Base-by-base conservation (phyloP, 352 stramenopile species). In the Pythium dissotocum region DNA sequence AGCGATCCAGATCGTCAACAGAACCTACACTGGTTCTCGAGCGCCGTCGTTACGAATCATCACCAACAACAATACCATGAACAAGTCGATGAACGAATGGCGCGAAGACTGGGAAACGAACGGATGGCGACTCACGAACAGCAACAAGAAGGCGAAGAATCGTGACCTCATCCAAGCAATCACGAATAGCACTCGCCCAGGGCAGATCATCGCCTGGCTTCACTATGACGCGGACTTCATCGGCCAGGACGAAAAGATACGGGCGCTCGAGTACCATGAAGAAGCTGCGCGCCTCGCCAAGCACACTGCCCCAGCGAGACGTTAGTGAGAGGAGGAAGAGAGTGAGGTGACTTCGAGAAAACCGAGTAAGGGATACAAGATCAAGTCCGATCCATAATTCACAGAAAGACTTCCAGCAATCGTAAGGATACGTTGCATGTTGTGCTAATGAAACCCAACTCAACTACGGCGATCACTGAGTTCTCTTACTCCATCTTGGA, bases 61-160 rank as follows among this genome's bases (percentile, higher is more conserved):
- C 36, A 53, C 36, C 24, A 62, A 62, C 26, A 61, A 51, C 35
- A 30, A 63, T 1, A 28, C 18, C 14, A 54, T 63, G 57, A 55
- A 42, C 28, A 55, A 18, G 24, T 16, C 18, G 1, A 63, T 63
- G 57, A 42, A 30, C 28, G 35, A 8, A 14, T 16, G 12, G 9
- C 54, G 40, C 16, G 4, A 55, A 16, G 35, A 32, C 24, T 63
- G 57, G 57, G 28, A 1, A 4, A 6, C 0, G 5, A 63, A 55
- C 28, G 14, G 14, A 32, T 38, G 57, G 57, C 24, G 42, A 13
- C 57, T 38, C 24, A 42, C 12, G 13, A 6, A 30, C 57, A 62
- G 14, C 14, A 26, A 30, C 9, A 36, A 26, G 10, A 4, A 1
- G 4, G 40, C 55, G 1, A 30, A 26, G 3, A 63, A 63, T n/a